Percentiles rank a stretch among this genome's conserved stretches.
Evolutionary conservation across 768 basidiomycete species (phyloP).

Genomic region (Omphalotus guepiniiformis): DNA sequence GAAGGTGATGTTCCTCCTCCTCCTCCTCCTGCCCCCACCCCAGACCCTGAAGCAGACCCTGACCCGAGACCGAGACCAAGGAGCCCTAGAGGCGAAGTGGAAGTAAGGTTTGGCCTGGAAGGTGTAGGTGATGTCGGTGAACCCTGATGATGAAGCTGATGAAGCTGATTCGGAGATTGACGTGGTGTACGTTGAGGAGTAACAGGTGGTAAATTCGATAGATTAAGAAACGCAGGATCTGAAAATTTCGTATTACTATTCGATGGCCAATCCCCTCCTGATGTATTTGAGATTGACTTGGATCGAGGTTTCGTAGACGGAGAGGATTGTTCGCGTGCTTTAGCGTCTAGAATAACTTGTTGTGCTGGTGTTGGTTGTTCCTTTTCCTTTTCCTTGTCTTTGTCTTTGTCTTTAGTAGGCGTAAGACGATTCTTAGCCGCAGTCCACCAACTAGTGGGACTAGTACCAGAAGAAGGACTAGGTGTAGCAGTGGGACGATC

Average conservation of each 20-base stretch:
- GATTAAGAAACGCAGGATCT: constrained; percentile 57
- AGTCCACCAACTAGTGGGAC: constrained; percentile 65
- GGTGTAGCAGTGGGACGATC: no score
- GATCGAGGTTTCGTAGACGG: no score
- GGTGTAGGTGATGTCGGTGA: no score
- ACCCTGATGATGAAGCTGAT: no score
- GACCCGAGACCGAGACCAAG: constrained; percentile 1
- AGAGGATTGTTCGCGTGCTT: constrained; percentile 61
- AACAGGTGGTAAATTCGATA: constrained; percentile 43
- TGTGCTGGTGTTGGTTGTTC: constrained; percentile 90
- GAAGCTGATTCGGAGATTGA: constrained; percentile 49
- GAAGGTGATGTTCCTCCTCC: no score
- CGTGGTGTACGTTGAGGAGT: constrained; percentile 45
- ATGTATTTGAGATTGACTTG: no score
- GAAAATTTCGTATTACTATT: constrained; percentile 45
- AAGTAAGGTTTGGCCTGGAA: constrained; percentile 43
- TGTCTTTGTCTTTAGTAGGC: constrained; percentile 71
- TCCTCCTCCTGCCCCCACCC: no score
- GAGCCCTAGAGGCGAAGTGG: no score
- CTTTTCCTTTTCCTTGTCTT: no score
- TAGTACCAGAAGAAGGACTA: constrained; percentile 61
- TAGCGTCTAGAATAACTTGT: constrained; percentile 73
- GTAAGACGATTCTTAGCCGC: constrained; percentile 72
- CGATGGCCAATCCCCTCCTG: constrained; percentile 51
- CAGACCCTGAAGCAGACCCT: constrained; percentile 2